A percentile compares a stretch with the other conserved stretches of the same genome.
These are phyloP conservation scores for Venturiaceae sp. DNA, from an alignment of 2,329 filamentous ascomycete genomes.

Conservation along the genomic window DNA sequence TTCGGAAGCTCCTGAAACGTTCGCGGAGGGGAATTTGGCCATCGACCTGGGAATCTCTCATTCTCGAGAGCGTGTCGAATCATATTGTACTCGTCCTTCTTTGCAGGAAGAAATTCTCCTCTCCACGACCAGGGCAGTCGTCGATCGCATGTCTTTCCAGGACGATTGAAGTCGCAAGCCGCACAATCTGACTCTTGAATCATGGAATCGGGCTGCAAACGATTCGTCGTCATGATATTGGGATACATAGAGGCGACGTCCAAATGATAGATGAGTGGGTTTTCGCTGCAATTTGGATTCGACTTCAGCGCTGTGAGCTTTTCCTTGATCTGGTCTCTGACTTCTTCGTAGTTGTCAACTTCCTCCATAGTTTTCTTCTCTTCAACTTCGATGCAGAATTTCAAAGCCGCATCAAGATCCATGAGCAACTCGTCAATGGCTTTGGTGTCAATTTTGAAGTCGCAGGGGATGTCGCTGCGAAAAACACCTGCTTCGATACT, in stretches of 20 bases:
- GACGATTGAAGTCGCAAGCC: conserved; percentile 95
- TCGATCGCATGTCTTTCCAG: conserved; percentile 93
- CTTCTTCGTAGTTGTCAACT: conserved; percentile 42
- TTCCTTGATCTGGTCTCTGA: conserved; percentile 72
- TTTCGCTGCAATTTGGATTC: conserved; percentile 75
- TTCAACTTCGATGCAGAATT: conserved; percentile 58
- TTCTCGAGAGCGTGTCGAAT: conserved; percentile 85
- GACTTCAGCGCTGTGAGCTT: conserved; percentile 63
- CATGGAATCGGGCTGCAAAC: conserved; percentile 97
- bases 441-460: conserved; percentile 80
- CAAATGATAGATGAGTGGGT: conserved; percentile 91
- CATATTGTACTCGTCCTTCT: conserved; percentile 99
- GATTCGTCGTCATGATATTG: conserved; percentile 99
- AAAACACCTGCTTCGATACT: conserved; percentile 99
- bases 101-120: conserved; percentile 92
- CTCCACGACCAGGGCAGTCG: conserved; percentile 95
- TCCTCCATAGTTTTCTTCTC: conserved; percentile 44
- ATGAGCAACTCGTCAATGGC: conserved; percentile 82
- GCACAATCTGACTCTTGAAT: conserved; percentile 93
- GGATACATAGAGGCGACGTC: conserved; percentile 99
- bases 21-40: conserved; percentile 57
- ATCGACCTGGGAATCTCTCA: conserved; percentile 79
- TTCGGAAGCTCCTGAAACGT: conserved; percentile 70
- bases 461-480: conserved; percentile 86
- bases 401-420: conserved; percentile 80